phyloP scores from a whole-genome alignment of 2,329 filamentous ascomycete species.

The Penicillium olsonii region DNA sequence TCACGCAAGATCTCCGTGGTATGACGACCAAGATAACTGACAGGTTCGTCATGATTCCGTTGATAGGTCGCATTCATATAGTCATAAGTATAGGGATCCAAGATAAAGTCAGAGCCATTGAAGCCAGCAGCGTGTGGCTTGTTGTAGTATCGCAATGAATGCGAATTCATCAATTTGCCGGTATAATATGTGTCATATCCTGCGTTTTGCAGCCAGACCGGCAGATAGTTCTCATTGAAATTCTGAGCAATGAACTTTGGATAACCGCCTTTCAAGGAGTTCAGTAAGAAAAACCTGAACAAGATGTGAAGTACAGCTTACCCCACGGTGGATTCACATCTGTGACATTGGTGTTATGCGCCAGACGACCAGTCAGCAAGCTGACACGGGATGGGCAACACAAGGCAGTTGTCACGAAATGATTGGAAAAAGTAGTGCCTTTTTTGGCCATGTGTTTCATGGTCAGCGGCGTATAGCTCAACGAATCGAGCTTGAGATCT shows the following conservation, averaged over 20 bases:
- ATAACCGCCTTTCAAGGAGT: no score
- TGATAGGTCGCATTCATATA: slow-evolving; percentile 64
- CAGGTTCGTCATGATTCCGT: slow-evolving; percentile 54
- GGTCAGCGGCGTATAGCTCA: no score
- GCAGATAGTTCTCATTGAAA: no score
- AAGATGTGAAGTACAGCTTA: slow-evolving; percentile 1
- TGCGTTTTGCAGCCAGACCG: no score
- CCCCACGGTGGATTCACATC: slow-evolving; percentile 18
- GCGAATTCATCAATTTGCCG: slow-evolving; percentile 53
- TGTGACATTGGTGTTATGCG: slow-evolving; percentile 68
- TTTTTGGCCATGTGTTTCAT: no score
- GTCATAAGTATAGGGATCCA: slow-evolving; percentile 65
- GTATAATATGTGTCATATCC: no score
- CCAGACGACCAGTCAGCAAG: slow-evolving; percentile 60
- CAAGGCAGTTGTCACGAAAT: no score
- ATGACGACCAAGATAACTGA: slow-evolving; percentile 53
- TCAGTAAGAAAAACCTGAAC: background rate
- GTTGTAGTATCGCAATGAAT: slow-evolving; percentile 60
- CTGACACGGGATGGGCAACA: slow-evolving; percentile 65
- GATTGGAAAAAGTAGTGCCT: no score
- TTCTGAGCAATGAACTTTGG: no score
- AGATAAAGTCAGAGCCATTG: slow-evolving; percentile 56
- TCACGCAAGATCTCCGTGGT: slow-evolving; percentile 57
- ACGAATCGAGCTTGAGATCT: no score
- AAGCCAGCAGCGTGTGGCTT: slow-evolving; percentile 57